Percentiles rank a stretch among this genome's conserved stretches.
Conservation (phyloP, 108 stramenopile species). For the Chaetoceros muelleri region DNA sequence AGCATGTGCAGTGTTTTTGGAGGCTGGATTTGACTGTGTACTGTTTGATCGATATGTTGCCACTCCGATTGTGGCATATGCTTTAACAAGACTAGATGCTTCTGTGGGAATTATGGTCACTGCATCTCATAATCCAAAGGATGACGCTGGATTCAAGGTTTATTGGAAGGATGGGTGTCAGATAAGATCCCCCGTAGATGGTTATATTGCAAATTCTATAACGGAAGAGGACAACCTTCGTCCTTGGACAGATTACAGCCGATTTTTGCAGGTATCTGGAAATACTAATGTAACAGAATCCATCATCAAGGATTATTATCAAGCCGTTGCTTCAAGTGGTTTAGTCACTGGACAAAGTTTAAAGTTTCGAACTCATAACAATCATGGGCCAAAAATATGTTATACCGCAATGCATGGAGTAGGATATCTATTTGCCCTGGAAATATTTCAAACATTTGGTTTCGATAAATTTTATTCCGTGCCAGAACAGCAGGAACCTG, state of each 20-base stretch:
- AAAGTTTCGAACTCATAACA: not conserved
- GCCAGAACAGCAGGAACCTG: conserved; percentile 70
- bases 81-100: conserved; percentile 32
- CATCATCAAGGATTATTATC: conserved; percentile 52
- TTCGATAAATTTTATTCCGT: conserved; percentile 69
- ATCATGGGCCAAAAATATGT: conserved; percentile 42
- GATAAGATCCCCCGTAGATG: conserved; percentile 88
- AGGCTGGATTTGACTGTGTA: conserved; percentile 70
- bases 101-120: conserved; percentile 96
- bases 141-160: conserved; percentile 95
- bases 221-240: conserved; percentile 43
- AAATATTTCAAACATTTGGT: conserved; percentile 60
- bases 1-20: conserved; percentile 70
- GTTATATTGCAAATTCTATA: conserved; percentile 77
- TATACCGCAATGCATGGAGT: conserved; percentile 99
- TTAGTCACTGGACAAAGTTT: conserved; percentile 28
- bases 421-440: conserved; percentile 57
- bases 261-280: conserved; percentile 3
- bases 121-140: conserved; percentile 96
- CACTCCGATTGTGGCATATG: conserved; percentile 90
- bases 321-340: conserved; percentile 42
- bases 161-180: conserved; percentile 95
- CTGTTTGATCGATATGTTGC: conserved; percentile 76
- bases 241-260: conserved; percentile 79
- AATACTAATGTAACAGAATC: conserved; percentile 24